Base-by-base conservation (phyloP, 2,329 filamentous ascomycete genomes). In the Cadophora gregata region DNA sequence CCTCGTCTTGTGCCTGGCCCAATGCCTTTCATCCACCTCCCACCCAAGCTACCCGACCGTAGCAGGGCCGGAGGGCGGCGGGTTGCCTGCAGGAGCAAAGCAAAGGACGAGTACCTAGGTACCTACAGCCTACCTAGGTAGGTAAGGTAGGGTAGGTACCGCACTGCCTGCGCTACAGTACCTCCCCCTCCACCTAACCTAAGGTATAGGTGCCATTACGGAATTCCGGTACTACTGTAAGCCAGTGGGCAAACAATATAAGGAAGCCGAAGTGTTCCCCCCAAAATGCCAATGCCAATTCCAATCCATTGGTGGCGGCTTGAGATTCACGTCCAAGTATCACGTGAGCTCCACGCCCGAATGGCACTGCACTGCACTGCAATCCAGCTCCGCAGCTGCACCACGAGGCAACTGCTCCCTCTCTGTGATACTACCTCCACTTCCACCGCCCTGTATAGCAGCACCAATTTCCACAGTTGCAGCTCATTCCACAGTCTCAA, bases 51-150 rank as follows among this genome's bases (percentile, higher is more conserved):
- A n/a, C n/a, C n/a, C n/a, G n/a, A n/a, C n/a, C n/a, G n/a, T 42
- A 42, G 38, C 14, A 42, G 38, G 3, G 21, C 27, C 51, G 51
- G 51, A 56, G 51, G 51, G n/a, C 51, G 51, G 51, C 51, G 51
- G 5, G 12, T 56, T 56, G 16, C 51, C 25, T 1, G 27, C 29
- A 42, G 24, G 51, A 24, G 31, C 29, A 29, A 56, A 4, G 14
- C 14, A 19, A 12, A n/a, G 5, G 31, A 33, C 10, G 31, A 5
- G 31, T 33, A 33, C 31, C n/a, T n/a, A n/a, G n/a, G n/a, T n/a
- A n/a, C n/a, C n/a, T n/a, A n/a, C n/a, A n/a, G n/a, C n/a, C n/a
- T n/a, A n/a, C n/a, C n/a, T n/a, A n/a, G n/a, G n/a, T n/a, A n/a
- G n/a, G n/a, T n/a, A n/a, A n/a, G n/a, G n/a, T n/a, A n/a, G n/a